Conservation (phyloP, 306 rosid genomes). For the Begonia loranthoides region DNA sequence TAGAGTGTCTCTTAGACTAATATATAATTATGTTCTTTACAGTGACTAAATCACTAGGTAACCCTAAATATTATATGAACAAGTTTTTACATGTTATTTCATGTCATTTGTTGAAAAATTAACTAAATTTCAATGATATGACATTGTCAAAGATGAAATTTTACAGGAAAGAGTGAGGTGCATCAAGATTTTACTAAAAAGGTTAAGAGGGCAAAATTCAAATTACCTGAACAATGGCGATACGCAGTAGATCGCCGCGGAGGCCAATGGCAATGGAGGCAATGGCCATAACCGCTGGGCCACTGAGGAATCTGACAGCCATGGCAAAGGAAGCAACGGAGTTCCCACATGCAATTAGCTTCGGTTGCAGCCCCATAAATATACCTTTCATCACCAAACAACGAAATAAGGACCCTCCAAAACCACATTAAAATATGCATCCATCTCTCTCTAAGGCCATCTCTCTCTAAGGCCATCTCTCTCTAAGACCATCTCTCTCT, state of each 20-base stretch:
- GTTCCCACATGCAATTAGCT: slow-evolving; percentile 95
- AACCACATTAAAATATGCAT: slow-evolving; percentile 1
- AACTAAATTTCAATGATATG: too few relatives aligned
- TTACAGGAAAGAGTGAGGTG: too few relatives aligned
- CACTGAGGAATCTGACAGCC: slow-evolving; percentile 91
- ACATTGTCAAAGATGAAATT: not conserved
- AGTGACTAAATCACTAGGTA: too few relatives aligned
- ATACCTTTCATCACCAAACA: slow-evolving; percentile 33
- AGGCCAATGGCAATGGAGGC: slow-evolving; percentile 90
- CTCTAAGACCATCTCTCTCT: slow-evolving; percentile 7
- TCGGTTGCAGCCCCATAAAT: slow-evolving; percentile 97
- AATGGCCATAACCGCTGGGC: slow-evolving; percentile 95
- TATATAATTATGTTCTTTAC: too few relatives aligned
- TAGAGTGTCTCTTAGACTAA: too few relatives aligned
- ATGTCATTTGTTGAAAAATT: not conserved
- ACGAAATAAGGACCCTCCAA: not conserved
- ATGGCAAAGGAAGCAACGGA: slow-evolving; percentile 82
- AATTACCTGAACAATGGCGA: slow-evolving; percentile 91
- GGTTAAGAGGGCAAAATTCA: not conserved
- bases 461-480: not conserved
- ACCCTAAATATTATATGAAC: too few relatives aligned
- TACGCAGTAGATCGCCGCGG: slow-evolving; percentile 81
- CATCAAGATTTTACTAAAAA: not conserved
- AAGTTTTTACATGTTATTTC: too few relatives aligned
- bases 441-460: not conserved